phyloP scores from a whole-genome alignment of 768 basidiomycete species.

The Boletales sp. region DNA sequence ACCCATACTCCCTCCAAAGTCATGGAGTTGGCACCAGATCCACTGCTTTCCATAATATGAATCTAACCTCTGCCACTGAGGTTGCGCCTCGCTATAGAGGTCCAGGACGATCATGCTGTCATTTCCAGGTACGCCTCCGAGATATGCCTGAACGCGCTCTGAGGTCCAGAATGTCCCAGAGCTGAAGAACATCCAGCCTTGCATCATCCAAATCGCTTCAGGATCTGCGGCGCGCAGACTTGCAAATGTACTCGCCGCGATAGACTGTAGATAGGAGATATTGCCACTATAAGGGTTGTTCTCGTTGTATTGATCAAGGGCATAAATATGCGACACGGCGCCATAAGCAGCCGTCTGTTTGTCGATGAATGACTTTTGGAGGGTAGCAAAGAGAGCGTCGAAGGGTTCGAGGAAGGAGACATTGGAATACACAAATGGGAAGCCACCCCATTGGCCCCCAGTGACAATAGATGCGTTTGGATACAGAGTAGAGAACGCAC shows the following conservation, averaged over 20 bases:
- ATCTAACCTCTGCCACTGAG: constrained; percentile 40
- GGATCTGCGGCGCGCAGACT: constrained; percentile 38
- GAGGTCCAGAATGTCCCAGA: constrained; percentile 36
- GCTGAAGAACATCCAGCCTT: constrained; percentile 41
- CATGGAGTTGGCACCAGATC: constrained; percentile 42
- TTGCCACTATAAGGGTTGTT: constrained; percentile 35
- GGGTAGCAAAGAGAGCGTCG: constrained; percentile 33
- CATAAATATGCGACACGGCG: constrained; percentile 38
- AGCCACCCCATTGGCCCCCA: constrained; percentile 35
- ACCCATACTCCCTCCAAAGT: constrained; percentile 38
- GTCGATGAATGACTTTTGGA: constrained; percentile 37
- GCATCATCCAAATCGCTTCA: constrained; percentile 40
- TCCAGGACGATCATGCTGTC: constrained; percentile 41
- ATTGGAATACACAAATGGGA: constrained; percentile 31
- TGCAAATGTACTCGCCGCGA: constrained; percentile 33
- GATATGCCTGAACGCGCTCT: constrained; percentile 38
- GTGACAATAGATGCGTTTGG: constrained; percentile 35
- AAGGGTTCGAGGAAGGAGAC: constrained; percentile 40
- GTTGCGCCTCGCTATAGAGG: constrained; percentile 37
- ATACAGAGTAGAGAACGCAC: constrained; percentile 25
- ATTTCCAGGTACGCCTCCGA: constrained; percentile 34
- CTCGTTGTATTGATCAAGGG: constrained; percentile 44
- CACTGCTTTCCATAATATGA: constrained; percentile 40
- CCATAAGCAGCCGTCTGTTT: constrained; percentile 38
- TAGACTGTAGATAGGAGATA: constrained; percentile 30